Conservation (phyloP, 2,329 filamentous ascomycete species). For the Fusarium albidum region DNA sequence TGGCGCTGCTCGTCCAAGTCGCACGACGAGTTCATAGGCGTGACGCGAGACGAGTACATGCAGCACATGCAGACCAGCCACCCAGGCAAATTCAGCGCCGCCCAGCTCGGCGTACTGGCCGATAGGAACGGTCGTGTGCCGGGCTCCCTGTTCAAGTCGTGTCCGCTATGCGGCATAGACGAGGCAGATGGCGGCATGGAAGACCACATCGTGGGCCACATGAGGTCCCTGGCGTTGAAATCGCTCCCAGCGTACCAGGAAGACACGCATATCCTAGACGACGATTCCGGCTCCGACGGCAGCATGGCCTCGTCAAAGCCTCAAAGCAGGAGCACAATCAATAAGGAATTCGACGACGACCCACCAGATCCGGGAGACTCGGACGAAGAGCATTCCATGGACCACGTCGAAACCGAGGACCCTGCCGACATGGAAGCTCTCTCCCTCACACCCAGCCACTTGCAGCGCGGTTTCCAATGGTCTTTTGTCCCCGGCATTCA, state of each 20-base stretch:
- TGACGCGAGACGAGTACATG: constrained; percentile 7
- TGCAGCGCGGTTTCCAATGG: no score
- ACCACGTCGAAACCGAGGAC: no score
- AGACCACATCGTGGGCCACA: constrained; percentile 13
- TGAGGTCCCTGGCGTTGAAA: constrained; percentile 17
- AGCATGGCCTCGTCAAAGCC: not conserved
- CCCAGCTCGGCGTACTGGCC: constrained; percentile 9
- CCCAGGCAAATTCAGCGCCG: not conserved
- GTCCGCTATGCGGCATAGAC: constrained; percentile 2
- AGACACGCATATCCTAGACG: not conserved
- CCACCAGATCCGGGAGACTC: no score
- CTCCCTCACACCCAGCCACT: no score
- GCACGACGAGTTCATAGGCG: not conserved
- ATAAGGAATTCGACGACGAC: not conserved
- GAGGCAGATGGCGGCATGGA: not conserved
- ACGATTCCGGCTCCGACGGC: not conserved
- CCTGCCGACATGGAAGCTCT: no score
- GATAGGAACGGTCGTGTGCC: constrained; percentile 1
- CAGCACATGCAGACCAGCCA: constrained; percentile 16
- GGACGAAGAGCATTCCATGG: no score
- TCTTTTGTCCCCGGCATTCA: no score
- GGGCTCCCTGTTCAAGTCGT: constrained; percentile 1
- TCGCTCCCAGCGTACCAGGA: constrained; percentile 13
- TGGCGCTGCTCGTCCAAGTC: constrained; percentile 11
- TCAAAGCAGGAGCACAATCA: not conserved